Conservation (phyloP, 306 rosid species). For the Dalbergia cochinchinensis region DNA sequence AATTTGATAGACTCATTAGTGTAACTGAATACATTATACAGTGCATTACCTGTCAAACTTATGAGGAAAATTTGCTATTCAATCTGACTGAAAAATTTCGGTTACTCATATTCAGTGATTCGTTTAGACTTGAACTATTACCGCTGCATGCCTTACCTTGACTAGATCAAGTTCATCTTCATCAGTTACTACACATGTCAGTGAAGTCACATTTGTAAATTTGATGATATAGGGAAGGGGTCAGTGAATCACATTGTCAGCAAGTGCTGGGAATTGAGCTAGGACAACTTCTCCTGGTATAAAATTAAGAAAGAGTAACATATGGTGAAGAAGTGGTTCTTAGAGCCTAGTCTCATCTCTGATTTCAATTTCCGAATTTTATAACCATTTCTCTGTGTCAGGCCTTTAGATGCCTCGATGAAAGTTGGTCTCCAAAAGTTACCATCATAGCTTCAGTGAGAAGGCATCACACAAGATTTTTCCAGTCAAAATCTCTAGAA, state of each 20-base stretch:
- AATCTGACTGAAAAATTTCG: background rate
- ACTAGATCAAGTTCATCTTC: background rate
- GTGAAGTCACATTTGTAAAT: background rate
- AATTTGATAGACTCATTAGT: too few relatives aligned
- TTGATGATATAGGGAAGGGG: background rate
- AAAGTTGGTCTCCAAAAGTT: background rate
- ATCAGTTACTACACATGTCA: background rate
- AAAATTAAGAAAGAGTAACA: background rate
- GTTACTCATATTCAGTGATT: background rate
- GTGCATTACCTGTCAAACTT: background rate
- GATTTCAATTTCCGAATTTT: background rate
- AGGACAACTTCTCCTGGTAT: background rate
- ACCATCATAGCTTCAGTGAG: background rate
- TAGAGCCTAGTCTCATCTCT: background rate
- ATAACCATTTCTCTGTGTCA: background rate
- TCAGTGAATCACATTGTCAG: background rate
- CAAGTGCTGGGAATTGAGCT: background rate
- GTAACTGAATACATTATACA: too few relatives aligned
- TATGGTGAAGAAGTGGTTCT: background rate
- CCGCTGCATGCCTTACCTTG: background rate
- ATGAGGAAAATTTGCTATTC: background rate
- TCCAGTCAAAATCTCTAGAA: background rate
- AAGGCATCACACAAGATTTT: background rate
- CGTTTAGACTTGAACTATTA: background rate
- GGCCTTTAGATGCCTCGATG: background rate